Conservation (phyloP, 1,139 yeast genomes). For the Kodamaea anthophila region DNA sequence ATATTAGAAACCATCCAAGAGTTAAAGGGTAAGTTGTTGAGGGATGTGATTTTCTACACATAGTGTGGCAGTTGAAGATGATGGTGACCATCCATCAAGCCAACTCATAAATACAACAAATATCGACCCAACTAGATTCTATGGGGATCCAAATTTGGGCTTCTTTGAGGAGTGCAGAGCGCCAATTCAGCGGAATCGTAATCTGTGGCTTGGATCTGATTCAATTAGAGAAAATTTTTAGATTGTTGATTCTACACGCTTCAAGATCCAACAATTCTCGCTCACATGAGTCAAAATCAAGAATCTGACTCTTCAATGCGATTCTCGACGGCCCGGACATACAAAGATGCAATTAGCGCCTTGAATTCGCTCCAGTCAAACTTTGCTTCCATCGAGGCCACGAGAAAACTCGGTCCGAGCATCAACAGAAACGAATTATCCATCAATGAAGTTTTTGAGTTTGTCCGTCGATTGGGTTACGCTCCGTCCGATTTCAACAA, state of each 20-base stretch:
- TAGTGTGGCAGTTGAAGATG: neutral
- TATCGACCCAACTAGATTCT: too few relatives aligned
- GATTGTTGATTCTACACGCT: constrained; percentile 1
- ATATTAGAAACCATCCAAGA: too few relatives aligned
- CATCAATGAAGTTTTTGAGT: constrained; percentile 84
- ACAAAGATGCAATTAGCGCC: constrained; percentile 74
- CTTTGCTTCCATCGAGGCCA: constrained; percentile 82
- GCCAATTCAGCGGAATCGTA: too few relatives aligned
- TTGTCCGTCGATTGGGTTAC: constrained; percentile 85
- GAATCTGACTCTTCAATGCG: constrained; percentile 12
- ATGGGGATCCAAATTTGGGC: too few relatives aligned
- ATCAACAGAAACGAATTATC: constrained; percentile 61
- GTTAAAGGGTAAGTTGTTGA: too few relatives aligned
- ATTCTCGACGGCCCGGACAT: constrained; percentile 21
- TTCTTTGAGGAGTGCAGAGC: too few relatives aligned
- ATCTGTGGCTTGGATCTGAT: too few relatives aligned
- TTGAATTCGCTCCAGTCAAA: constrained; percentile 87
- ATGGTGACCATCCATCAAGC: too few relatives aligned
- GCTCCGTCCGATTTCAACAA: constrained; percentile 60
- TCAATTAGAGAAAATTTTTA: constrained; percentile 2
- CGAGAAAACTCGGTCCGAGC: constrained; percentile 60
- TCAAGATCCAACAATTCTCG: neutral
- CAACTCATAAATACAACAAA: too few relatives aligned
- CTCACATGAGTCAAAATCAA: constrained; percentile 5
- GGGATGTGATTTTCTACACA: neutral